Conservation (phyloP, 257 asterid genomes). For the Petunia axillaris region DNA sequence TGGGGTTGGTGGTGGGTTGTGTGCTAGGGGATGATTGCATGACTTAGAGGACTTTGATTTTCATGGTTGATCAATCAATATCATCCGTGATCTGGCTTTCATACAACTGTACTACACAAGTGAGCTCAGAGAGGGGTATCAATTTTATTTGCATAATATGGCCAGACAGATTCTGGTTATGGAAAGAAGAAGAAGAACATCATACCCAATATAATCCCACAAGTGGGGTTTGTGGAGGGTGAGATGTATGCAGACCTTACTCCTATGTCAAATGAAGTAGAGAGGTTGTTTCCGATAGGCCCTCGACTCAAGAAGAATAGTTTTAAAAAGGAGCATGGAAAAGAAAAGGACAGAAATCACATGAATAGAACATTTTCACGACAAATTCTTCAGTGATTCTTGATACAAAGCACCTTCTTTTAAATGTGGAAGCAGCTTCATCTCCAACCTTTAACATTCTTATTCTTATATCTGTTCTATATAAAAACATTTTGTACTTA, state of each 20-base stretch:
- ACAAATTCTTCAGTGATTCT: background rate
- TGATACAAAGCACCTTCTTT: background rate
- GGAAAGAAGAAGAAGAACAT: background rate
- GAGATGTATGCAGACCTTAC: too few species aligned
- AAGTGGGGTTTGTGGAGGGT: too few species aligned
- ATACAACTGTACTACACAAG: background rate
- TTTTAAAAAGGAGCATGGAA: too few species aligned
- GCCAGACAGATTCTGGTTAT: slow-evolving; percentile 11
- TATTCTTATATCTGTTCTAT: background rate
- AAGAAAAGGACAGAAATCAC: too few species aligned
- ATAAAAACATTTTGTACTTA: background rate
- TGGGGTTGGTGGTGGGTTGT: slow-evolving; percentile 6
- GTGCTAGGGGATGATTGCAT: background rate
- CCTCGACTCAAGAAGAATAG: too few species aligned
- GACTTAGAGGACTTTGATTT: background rate
- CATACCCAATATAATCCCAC: too few species aligned
- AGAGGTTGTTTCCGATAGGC: too few species aligned
- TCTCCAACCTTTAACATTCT: background rate
- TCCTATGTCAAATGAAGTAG: too few species aligned
- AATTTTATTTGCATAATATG: slow-evolving; percentile 2
- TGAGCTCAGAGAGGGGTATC: background rate
- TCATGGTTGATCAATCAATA: background rate
- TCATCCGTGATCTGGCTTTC: background rate
- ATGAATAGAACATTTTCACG: background rate
- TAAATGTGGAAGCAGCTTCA: background rate